These are phyloP conservation scores for Conringia planisiliqua DNA, from an alignment of 345 rosid genomes.

Conservation along the genomic window DNA sequence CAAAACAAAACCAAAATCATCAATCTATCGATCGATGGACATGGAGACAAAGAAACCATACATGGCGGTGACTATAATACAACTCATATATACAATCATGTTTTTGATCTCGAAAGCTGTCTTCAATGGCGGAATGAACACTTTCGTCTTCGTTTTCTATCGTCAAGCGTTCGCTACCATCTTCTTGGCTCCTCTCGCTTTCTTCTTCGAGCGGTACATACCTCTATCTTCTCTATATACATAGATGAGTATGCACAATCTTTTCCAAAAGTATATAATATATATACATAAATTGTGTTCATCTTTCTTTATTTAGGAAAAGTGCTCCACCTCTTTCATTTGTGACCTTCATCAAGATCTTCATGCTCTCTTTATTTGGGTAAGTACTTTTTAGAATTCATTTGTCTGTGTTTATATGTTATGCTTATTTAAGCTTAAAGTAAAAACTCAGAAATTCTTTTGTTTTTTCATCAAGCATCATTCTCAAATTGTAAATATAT, in stretches of 20 bases:
- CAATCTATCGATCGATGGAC: constrained; percentile 1
- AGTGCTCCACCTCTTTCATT: constrained; percentile 63
- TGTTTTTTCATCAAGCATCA: background rate
- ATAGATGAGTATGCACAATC: background rate
- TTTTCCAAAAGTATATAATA: background rate
- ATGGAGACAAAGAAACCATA: constrained; percentile 62
- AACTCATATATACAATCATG: constrained; percentile 78
- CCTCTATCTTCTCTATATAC: background rate
- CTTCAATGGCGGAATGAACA: constrained; percentile 85
- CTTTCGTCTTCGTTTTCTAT: constrained; percentile 73
- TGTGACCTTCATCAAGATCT: constrained; percentile 69
- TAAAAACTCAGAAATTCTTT: background rate
- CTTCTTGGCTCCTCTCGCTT: constrained; percentile 68
- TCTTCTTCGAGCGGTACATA: constrained; percentile 64
- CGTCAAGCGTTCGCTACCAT: constrained; percentile 78
- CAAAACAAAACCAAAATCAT: background rate
- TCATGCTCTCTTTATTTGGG: constrained; percentile 73
- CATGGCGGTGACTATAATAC: constrained; percentile 48
- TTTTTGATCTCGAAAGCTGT: constrained; percentile 92
- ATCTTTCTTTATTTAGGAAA: constrained; percentile 47
- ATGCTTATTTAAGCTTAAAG: background rate
- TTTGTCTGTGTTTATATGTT: background rate
- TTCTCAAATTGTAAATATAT: background rate
- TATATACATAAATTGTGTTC: background rate
- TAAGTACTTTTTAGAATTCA: constrained; percentile 21